These are phyloP conservation scores for Nothophoma quercina DNA, from an alignment of 2,329 filamentous ascomycete genomes.

Conservation along the genomic window DNA sequence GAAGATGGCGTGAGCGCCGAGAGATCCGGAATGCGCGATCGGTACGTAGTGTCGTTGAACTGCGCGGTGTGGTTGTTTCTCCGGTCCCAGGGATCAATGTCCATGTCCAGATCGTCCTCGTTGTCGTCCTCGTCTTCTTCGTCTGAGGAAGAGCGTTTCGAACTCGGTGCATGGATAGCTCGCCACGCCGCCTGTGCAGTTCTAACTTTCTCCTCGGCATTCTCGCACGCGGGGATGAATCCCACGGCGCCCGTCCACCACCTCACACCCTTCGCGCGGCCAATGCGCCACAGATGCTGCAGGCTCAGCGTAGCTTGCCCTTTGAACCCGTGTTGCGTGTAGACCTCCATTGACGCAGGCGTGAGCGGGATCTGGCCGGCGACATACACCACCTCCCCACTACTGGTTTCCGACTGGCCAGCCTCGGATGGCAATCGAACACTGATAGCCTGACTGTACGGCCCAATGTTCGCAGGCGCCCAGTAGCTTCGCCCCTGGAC, in stretches of 20 bases:
- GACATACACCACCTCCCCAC: conserved; percentile 64
- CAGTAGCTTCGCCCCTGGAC: conserved; percentile 95
- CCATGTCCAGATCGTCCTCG: conserved; percentile 46
- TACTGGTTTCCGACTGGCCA: background rate
- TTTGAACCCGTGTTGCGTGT: conserved; percentile 52
- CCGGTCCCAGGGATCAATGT: conserved; percentile 72
- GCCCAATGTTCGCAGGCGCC: conserved; percentile 97
- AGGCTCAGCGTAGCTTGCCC: conserved; percentile 75
- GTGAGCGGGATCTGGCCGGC: conserved; percentile 92
- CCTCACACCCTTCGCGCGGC: conserved; percentile 71
- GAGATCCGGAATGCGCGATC: conserved; percentile 54
- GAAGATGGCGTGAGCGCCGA: background rate
- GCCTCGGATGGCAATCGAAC: conserved; percentile 49
- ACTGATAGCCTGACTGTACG: conserved; percentile 88
- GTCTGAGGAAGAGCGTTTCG: background rate
- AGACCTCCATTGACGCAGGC: conserved; percentile 76
- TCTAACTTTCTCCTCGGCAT: conserved; percentile 35
- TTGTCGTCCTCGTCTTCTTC: conserved; percentile 51
- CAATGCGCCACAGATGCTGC: conserved; percentile 90
- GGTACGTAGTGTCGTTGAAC: conserved; percentile 35
- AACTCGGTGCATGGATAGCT: conserved; percentile 26
- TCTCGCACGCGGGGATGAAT: conserved; percentile 22
- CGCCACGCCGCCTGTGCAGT: conserved; percentile 58
- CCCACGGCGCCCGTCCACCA: conserved; percentile 80
- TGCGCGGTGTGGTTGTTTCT: conserved; percentile 63